Conservation (phyloP, 441 rosid genomes). For the Erodium trifolium region DNA sequence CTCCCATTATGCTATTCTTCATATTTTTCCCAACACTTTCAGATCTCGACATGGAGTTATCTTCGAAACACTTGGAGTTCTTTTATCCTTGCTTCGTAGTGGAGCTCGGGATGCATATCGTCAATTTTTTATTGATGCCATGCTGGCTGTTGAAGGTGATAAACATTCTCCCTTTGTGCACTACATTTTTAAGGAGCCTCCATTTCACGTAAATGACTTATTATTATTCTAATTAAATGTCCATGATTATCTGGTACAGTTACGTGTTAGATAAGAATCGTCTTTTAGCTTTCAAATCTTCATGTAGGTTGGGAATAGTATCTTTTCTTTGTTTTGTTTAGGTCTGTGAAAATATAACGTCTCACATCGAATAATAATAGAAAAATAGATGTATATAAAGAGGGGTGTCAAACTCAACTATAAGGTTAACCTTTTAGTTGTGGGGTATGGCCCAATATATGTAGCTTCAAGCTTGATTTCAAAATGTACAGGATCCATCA, state of each 20-base stretch:
- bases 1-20: neutral
- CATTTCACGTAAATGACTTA: constrained; percentile 17
- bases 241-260: neutral
- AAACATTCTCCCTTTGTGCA: constrained; percentile 13
- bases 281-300: neutral
- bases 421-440: neutral
- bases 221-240: constrained; percentile 1
- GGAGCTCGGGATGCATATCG: constrained; percentile 76
- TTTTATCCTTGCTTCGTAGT: constrained; percentile 75
- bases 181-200: constrained; percentile 14
- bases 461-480: neutral
- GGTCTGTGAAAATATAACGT: neutral
- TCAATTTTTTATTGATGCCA: constrained; percentile 66
- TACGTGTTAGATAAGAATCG: neutral
- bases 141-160: constrained; percentile 72
- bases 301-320: neutral
- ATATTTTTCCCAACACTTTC: constrained; percentile 14
- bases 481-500: neutral
- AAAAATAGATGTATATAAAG: neutral
- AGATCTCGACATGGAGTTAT: constrained; percentile 73
- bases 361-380: neutral
- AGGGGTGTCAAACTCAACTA: neutral
- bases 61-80: constrained; percentile 80
- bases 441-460: neutral
- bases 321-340: neutral